These are phyloP conservation scores for Neurospora sp. DNA, from an alignment of 2,329 filamentous ascomycete species.

Conservation along the genomic window DNA sequence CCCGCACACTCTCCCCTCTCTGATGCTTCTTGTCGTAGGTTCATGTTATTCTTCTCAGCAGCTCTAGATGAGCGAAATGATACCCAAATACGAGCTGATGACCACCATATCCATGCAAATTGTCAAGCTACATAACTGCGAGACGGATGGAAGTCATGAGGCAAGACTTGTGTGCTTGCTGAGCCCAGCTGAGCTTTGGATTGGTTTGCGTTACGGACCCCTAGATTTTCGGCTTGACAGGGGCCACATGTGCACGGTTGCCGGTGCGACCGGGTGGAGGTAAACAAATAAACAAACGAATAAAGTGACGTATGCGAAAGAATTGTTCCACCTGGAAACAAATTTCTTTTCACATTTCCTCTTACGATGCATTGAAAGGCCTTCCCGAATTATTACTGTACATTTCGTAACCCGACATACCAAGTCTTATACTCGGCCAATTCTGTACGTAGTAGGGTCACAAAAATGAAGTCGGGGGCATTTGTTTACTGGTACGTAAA, in stretches of 20 bases:
- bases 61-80: not conserved
- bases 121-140: not conserved
- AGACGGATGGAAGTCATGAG: not conserved
- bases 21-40: not conserved
- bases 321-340: not conserved
- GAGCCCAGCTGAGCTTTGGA: not conserved
- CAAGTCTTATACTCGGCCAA: not conserved
- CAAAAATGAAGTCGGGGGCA: not conserved
- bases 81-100: not conserved
- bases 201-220: not conserved
- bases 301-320: not conserved
- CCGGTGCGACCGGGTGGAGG: not conserved
- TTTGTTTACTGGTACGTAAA: not conserved
- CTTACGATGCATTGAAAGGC: not conserved
- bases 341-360: not conserved
- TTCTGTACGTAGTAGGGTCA: not conserved
- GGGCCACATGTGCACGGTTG: not conserved
- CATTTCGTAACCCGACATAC: not conserved
- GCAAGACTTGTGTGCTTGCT: not conserved
- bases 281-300: not conserved
- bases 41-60: not conserved
- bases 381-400: not conserved
- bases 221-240: not conserved
- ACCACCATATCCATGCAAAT: not conserved
- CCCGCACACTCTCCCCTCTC: not conserved